Base-by-base conservation (phyloP, 2,329 filamentous ascomycete genomes). In the Huntiella decipiens region DNA sequence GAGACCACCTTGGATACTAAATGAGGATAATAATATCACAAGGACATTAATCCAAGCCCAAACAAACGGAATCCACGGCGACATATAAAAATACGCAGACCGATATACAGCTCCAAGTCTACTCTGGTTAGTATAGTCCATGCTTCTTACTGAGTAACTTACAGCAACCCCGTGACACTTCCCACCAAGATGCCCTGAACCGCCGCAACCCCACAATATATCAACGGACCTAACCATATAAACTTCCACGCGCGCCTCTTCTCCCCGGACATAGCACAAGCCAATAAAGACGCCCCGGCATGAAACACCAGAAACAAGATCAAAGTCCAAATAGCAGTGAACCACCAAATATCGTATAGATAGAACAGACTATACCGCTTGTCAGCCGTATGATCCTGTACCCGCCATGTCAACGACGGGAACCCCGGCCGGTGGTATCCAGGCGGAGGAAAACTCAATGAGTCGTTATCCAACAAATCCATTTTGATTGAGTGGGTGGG, bases 21-120 rank as follows among this genome's bases (percentile, higher is more conserved):
- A 94, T 3, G 84, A 91, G 4, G 85, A 91, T 51, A 93, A 67
- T 43, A 94, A 76, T 39, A 95, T 66, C 28, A 92, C 71, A 40
- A 94, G 60, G 7, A 88, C 77, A 58, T 85, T 93, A 59, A 88
- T 80, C 56, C 83, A 71, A 1, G 77, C 83, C 87, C 87, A 94
- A 16, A 87, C 72, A 56, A 91, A 81, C 0, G 87, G 87, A 44
- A 93, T 82, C 86, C 86, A 94, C 0, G 87, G 94, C 39, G 85
- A 88, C 85, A 94, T 91, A 55, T 77, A 70, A 58, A 88, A 93
- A 61, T 80, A 84, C 38, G 85, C 87, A 2, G 80, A 73, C 54
- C 77, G 73, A 57, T 93, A 94, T 33, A 88, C 74, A 6, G 79
- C 82, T 10, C 82, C 84, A 15, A 92, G 65, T 42, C 82, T 87